These are phyloP conservation scores for Metschnikowia similis DNA, from an alignment of 805 yeast genomes.

Conservation along the genomic window DNA sequence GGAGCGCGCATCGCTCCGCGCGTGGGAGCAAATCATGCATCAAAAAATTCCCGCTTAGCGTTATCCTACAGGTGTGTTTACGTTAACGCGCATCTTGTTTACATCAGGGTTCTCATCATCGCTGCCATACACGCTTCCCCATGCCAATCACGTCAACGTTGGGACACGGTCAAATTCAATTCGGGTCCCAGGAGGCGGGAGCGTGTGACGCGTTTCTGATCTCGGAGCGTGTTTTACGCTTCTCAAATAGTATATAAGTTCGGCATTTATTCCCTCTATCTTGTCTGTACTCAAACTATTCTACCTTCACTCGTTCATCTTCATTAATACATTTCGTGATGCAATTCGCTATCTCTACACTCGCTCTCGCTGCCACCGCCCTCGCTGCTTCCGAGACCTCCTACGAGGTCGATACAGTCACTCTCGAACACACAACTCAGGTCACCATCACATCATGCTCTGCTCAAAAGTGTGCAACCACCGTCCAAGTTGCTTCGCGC, in stretches of 20 bases:
- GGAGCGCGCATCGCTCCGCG: not conserved
- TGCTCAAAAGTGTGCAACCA: conserved; percentile 18
- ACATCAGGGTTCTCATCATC: not conserved
- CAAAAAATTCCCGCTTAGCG: no score
- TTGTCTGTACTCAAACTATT: not conserved
- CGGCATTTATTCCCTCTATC: not conserved
- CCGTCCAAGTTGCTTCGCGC: conserved; percentile 14
- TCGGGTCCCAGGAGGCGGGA: not conserved
- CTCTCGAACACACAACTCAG: conserved; percentile 22
- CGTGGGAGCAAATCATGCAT: not conserved
- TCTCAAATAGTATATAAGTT: conserved; percentile 2
- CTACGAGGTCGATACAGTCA: conserved; percentile 16
- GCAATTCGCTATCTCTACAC: conserved; percentile 20
- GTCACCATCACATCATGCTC: conserved; percentile 26
- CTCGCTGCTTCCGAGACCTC: conserved; percentile 20
- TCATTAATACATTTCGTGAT: conserved; percentile 11
- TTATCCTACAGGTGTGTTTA: not conserved
- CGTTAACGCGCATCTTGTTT: conserved; percentile 1
- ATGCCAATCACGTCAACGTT: not conserved
- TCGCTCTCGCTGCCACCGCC: conserved; percentile 20
- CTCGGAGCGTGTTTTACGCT: not conserved
- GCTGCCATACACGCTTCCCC: conserved; percentile 1
- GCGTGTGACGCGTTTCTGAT: not conserved
- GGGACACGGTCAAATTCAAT: not conserved
- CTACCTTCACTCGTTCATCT: not conserved